These are phyloP conservation scores for Pseudocercospora cruenta DNA, from an alignment of 2,329 filamentous ascomycete genomes.

Conservation along the genomic window DNA sequence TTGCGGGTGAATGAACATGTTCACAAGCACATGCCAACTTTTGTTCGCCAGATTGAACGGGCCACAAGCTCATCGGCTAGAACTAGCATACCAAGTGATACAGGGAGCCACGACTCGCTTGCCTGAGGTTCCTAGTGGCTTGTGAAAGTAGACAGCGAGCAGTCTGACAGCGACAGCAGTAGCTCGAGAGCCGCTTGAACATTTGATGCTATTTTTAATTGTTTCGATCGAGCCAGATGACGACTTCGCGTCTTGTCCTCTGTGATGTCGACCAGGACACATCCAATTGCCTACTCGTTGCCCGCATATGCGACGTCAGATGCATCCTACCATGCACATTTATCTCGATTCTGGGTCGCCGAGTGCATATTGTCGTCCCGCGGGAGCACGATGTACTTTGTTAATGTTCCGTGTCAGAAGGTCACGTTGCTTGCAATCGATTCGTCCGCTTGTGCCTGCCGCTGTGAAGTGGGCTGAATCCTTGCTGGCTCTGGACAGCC, in stretches of 20 bases:
- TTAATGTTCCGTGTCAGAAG: not conserved
- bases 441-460: slow-evolving; percentile 1
- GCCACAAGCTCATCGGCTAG: not conserved
- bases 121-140: not conserved
- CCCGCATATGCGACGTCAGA: slow-evolving; percentile 1
- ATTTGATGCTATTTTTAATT: slow-evolving; percentile 5
- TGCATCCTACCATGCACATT: not conserved
- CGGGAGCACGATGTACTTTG: not conserved
- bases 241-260: not conserved
- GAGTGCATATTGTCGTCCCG: not conserved
- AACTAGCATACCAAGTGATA: not conserved
- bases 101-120: not conserved
- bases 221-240: not conserved
- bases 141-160: not conserved
- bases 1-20: not conserved
- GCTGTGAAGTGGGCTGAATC: not conserved
- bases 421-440: not conserved
- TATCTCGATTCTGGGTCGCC: not conserved
- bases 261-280: not conserved
- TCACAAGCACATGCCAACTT: not conserved
- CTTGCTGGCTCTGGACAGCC: not conserved
- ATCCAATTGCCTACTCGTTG: too few species aligned
- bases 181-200: not conserved
- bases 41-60: not conserved
- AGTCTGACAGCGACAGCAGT: not conserved